phyloP scores from a whole-genome alignment of 2,329 filamentous ascomycete species.

The Alternaria incomplexa region DNA sequence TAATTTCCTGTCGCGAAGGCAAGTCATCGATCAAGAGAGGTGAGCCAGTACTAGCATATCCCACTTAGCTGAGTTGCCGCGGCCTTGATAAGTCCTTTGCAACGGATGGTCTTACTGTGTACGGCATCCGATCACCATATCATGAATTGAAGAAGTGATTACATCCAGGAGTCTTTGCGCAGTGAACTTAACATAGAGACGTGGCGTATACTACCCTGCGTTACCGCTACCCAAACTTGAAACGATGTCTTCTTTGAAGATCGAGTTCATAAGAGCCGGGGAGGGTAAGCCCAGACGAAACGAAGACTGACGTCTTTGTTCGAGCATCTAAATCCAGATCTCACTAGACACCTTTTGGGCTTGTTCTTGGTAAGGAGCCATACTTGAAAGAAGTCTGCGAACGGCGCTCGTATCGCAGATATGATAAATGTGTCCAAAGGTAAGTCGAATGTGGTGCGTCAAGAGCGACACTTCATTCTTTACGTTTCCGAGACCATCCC shows the following conservation, averaged over 20 bases:
- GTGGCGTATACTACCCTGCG: background rate
- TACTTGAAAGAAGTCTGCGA: background rate
- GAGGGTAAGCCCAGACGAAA: background rate
- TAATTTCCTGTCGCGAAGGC: background rate
- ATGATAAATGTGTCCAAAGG: background rate
- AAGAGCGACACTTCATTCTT: background rate
- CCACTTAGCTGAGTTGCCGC: background rate
- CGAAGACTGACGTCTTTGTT: background rate
- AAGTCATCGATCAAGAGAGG: background rate
- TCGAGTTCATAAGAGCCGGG: background rate
- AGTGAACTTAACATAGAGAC: fast-evolving
- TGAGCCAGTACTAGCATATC: background rate
- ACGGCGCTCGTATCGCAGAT: background rate
- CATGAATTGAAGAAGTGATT: background rate
- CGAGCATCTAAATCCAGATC: background rate
- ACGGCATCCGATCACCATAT: background rate
- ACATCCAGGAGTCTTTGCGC: fast-evolving
- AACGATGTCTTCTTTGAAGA: background rate
- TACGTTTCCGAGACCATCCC: background rate
- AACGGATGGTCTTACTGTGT: background rate
- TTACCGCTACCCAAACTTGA: background rate
- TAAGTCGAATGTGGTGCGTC: background rate
- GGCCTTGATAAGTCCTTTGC: background rate
- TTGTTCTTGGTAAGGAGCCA: background rate
- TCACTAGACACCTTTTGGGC: background rate